Percentiles rank a stretch among this genome's conserved stretches.
Conservation (phyloP, 441 rosid species). For the Erysimum cheiri region DNA sequence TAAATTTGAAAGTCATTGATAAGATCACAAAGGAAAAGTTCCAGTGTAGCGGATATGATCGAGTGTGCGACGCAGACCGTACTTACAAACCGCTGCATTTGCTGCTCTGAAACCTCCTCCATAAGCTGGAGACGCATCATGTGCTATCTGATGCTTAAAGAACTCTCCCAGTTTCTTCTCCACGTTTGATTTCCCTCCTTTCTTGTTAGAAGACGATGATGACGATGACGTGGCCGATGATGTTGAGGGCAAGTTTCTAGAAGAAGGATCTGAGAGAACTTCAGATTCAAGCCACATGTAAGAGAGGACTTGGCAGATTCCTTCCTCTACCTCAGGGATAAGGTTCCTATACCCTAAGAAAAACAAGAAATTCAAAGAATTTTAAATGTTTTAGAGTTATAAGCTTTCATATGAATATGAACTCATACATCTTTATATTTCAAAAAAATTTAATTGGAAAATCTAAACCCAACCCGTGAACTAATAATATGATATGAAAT, state of each 20-base stretch:
- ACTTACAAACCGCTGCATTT: slow-evolving; percentile 78
- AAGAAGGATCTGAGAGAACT: slow-evolving; percentile 61
- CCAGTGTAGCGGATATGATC: slow-evolving; percentile 74
- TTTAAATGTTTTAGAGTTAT: slow-evolving; percentile 14
- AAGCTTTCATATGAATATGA: no score
- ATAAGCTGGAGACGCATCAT: slow-evolving; percentile 83
- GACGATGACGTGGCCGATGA: slow-evolving; percentile 48
- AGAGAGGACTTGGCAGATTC: slow-evolving; percentile 90
- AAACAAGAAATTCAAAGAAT: neutral
- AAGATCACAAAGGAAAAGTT: slow-evolving; percentile 62
- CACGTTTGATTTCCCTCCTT: slow-evolving; percentile 70
- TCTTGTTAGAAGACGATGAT: slow-evolving; percentile 54
- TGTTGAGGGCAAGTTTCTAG: slow-evolving; percentile 59
- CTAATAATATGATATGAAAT: no score
- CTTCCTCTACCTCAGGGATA: slow-evolving; percentile 90
- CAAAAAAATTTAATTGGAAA: no score
- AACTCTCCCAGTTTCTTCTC: slow-evolving; percentile 88
- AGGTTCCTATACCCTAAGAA: slow-evolving; percentile 75
- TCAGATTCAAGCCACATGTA: slow-evolving; percentile 96
- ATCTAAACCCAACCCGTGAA: no score
- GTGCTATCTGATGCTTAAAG: slow-evolving; percentile 83
- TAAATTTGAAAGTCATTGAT: neutral
- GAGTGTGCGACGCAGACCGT: slow-evolving; percentile 73
- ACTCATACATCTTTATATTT: no score
- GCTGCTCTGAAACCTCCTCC: slow-evolving; percentile 94